A percentile compares a stretch with the other conserved stretches of the same genome.
Evolutionary conservation across 768 basidiomycete genomes (phyloP).

Genomic region (Trametes meyenii): DNA sequence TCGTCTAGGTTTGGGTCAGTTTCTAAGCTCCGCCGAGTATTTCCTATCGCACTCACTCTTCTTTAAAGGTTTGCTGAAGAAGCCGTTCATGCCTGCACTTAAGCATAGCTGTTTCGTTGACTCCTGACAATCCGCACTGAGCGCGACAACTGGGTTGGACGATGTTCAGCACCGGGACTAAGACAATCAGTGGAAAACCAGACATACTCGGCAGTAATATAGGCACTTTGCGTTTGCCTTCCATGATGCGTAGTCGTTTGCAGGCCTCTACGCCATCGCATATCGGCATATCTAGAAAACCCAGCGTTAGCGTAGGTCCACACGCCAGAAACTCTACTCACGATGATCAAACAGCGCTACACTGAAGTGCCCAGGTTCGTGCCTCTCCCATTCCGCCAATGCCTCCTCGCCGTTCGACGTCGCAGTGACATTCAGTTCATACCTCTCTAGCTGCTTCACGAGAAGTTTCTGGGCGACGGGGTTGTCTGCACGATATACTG

Average conservation of each 20-base stretch:
- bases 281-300: slow-evolving; percentile 66
- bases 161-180: neutral
- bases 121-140: slow-evolving; percentile 78
- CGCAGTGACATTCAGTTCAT: slow-evolving; percentile 60
- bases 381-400: slow-evolving; percentile 67
- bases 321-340: slow-evolving; percentile 36
- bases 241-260: slow-evolving; percentile 61
- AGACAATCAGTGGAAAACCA: too few relatives aligned
- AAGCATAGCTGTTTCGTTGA: slow-evolving; percentile 75
- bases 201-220: slow-evolving; percentile 58
- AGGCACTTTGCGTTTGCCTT: slow-evolving; percentile 55
- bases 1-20: slow-evolving; percentile 44
- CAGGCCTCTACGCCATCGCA: slow-evolving; percentile 79
- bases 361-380: slow-evolving; percentile 68
- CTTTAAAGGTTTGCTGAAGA: slow-evolving; percentile 73
- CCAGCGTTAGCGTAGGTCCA: neutral
- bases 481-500: slow-evolving; percentile 51
- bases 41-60: slow-evolving; percentile 43
- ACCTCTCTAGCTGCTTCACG: slow-evolving; percentile 66
- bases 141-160: slow-evolving; percentile 55
- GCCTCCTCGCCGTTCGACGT: slow-evolving; percentile 74
- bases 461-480: slow-evolving; percentile 69
- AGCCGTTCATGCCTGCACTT: slow-evolving; percentile 80
- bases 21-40: neutral
- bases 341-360: slow-evolving; percentile 78